Conservation (phyloP, 2,329 filamentous ascomycete species). For the Paraconiothyrium sp. region DNA sequence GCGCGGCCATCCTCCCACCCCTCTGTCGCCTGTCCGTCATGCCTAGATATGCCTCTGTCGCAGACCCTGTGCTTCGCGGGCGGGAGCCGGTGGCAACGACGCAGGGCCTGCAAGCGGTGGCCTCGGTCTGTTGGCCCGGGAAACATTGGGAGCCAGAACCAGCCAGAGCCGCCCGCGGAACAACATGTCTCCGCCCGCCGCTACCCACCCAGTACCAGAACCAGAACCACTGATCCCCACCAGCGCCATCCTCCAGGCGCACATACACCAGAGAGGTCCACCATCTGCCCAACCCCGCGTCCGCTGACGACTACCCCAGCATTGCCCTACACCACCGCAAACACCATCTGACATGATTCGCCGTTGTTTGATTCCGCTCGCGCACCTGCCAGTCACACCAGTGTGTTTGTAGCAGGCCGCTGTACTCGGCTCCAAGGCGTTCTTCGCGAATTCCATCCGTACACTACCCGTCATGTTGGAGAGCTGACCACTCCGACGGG, state of each 20-base stretch:
- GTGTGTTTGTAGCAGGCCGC: neutral
- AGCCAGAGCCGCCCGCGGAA: neutral
- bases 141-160: neutral
- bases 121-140: neutral
- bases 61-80: neutral
- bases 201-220: neutral
- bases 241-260: neutral
- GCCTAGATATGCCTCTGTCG: neutral
- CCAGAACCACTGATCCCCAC: neutral
- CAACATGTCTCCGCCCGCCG: neutral
- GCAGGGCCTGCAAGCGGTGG: neutral
- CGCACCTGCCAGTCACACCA: no score
- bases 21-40: no score
- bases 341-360: neutral
- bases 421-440: slow-evolving; percentile 9
- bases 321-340: neutral
- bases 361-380: neutral
- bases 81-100: neutral
- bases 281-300: neutral
- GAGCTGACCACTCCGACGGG: no score
- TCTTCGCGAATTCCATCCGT: neutral
- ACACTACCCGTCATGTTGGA: no score
- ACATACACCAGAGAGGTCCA: neutral
- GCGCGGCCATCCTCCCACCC: no score
- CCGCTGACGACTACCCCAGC: neutral